A percentile compares a stretch with the other conserved stretches of the same genome.
Evolutionary conservation across 2,329 filamentous ascomycete genomes (phyloP).

Genomic region (Diaporthe caulivora): DNA sequence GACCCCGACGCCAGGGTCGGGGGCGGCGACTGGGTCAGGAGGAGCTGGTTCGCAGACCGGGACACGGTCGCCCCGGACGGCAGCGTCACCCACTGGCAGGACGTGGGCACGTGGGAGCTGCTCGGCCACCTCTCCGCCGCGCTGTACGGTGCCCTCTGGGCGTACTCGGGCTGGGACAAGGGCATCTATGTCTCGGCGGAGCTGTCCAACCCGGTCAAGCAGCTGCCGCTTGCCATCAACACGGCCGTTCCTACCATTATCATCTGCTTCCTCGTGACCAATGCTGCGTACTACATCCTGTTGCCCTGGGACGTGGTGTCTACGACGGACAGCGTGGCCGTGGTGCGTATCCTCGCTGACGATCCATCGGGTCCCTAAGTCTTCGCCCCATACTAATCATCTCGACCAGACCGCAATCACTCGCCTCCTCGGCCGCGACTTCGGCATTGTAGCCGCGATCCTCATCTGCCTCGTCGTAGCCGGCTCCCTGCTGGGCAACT

Average conservation of each 20-base stretch:
- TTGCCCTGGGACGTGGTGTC: conserved; percentile 71
- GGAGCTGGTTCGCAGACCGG: conserved; percentile 67
- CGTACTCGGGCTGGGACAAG: conserved; percentile 77
- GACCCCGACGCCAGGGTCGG: conserved; percentile 54
- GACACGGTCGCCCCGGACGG: conserved; percentile 64
- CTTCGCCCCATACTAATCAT: too few relatives aligned
- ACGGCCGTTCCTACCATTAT: conserved; percentile 71
- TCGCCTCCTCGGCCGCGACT: conserved; percentile 64
- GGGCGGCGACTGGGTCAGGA: conserved; percentile 64
- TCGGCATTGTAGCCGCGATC: conserved; percentile 66
- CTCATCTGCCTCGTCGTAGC: conserved; percentile 72
- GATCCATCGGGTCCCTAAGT: not conserved
- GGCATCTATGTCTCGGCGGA: conserved; percentile 69
- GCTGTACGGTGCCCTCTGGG: conserved; percentile 73
- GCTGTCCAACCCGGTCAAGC: conserved; percentile 61
- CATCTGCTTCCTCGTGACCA: conserved; percentile 69
- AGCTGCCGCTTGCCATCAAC: conserved; percentile 73
- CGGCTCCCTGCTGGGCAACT: conserved; percentile 72
- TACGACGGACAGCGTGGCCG: conserved; percentile 71
- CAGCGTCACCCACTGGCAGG: conserved; percentile 60
- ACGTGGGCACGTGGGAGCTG: conserved; percentile 66
- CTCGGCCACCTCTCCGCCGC: conserved; percentile 72
- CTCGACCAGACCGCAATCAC: conserved; percentile 64
- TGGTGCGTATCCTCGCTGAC: conserved; percentile 57
- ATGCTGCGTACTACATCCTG: conserved; percentile 72